Base-by-base conservation (phyloP, 345 rosid genomes). In the Turnera subulata region DNA sequence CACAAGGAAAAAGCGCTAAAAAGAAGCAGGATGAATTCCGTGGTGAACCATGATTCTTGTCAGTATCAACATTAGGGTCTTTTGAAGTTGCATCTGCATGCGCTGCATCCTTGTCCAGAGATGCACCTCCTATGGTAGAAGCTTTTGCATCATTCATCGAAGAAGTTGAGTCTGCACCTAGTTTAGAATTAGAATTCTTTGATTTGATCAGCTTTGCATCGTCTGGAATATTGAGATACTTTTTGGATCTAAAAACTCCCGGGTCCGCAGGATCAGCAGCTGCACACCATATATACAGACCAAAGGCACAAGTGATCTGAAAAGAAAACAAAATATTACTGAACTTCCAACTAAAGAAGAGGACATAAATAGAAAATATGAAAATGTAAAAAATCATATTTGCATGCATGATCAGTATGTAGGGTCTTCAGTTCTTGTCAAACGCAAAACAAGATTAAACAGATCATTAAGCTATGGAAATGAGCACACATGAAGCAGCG, bases 191-290 rank as follows among this genome's bases (percentile, higher is more conserved):
- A 42, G 79, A 45, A 56, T 66, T 82, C 59, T 83, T 82, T 56
- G 64, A 68, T 10, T 49, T 74, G 64, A 68, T 55, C 50, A 49
- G 65, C 52, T 93, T 87, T 40, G 56, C 79, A 52, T 66, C 65
- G 49, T 78, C 81, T 22, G 77, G 83, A 71, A 82, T 62, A 17
- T 81, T 76, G 49, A 93, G 78, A 69, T 89, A 87, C 76, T 93
- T 66, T 45, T 66, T 66, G 23, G 70, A 66, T 45, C 59, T 59
- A 59, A 66, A 66, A 58, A 66, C 70, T 52, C 70, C 70, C 17
- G 54, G 19, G 15, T 66, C 70, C 15, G 70, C 70, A 23, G 70
- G 70, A 53, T 66, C 64, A 51, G 70, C 58, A 20, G 70, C 70
- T n/a, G 64, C 64, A 20, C 70, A 66, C 70, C 70, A 66, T 23